Evolutionary conservation across 2,329 filamentous ascomycete species (phyloP), one percentile per base, ranked within the genome.

Genomic region (Phialocephala subalpina): DNA sequence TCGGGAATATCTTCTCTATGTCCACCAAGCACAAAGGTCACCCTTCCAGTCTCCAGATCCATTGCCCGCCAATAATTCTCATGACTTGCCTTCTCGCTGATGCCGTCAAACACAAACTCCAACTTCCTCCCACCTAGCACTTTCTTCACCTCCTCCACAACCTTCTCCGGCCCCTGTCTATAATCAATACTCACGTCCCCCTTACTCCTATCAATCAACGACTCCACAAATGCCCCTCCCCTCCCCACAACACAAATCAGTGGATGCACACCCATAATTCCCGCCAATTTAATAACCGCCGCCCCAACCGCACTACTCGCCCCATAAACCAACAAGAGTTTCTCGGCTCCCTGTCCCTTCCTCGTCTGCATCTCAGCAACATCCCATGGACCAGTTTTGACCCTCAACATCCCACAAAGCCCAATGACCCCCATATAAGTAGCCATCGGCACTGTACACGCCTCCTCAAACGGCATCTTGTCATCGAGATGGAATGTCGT

Each of bases 111-210:
- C 7, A 38, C 35, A 14, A 7, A 38, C 14, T 38, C 14, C 35
- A 38, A 14, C 35, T 38, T 38, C 35, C 14, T 38, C 35, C 35
- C 35, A 38, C 35, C 35, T 14, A 66, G 35, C 3, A 16, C 57
- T 6, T 55, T 36, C 29, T 47, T 16, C 8, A 69, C 49, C 6
- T 33, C 40, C 36, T 40, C 33, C 2, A 62, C 77, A 64, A 85
- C 76, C 18, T 77, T 69, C 64, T 75, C 64, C 1, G 80, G 74
- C 11, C 85, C 82, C 45, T 83, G 69, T 35, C 85, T 81, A 73
- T 87, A 87, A 75, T 87, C 85, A 60, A 88, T 72, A 16, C 87
- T 76, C 0, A 78, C 77, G 68, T 87, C 86, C 33, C 84, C 84
- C 69, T 83, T 83, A 27, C 72, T 75, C 16, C 71, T 70, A 67